Base-by-base conservation (phyloP, 1,284 basidiomycete genomes). In the Vanrija sp. region DNA sequence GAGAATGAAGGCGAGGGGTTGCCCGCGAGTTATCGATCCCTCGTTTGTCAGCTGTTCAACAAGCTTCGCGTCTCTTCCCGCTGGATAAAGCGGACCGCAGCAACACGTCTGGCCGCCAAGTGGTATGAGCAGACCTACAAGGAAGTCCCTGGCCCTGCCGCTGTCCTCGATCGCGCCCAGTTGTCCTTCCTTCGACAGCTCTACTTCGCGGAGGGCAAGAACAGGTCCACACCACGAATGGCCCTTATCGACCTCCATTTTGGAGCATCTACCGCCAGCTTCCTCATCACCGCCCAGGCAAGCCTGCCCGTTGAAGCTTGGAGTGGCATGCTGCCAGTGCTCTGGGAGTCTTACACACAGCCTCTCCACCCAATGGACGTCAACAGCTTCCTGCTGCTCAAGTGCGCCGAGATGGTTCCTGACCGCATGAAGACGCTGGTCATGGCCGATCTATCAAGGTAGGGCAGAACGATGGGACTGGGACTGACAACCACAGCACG, bases 1-100 rank as follows among this genome's bases (percentile, higher is more conserved):
- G 86, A 86, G 48, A 48, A n/a, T 1, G 36, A 45, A 50, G 19
- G 58, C 41, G 3, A 31, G 12, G 31, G 41, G 2, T 44, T 70
- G 15, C 72, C 72, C 2, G 27, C 46, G 4, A 51, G 37, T 20
- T 70, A 70, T 44, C 52, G 63, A 14, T 54, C 63, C 1, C 52
- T 74, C 12, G 25, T 66, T 3, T 67, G 66, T 31, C 59, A 61
- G 38, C 46, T 72, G 6, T 57, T 72, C 38, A 35, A 49, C 5
- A 42, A 23, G 1, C 24, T 72, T 22, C 56, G 72, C n/a, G 22
- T 31, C 2, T 57, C 59, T 12, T 45, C 57, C 3, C 37, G 35
- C 9, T 49, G 55, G 46, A 48, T 54, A 14, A 57, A 55, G 24
- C 41, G 54, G 9, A 53, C 45, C 5, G 51, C 49, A 2, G 43